Percentiles rank a stretch among this genome's conserved stretches.
These are phyloP conservation scores for Madurella mycetomatis DNA, from an alignment of 2,329 filamentous ascomycete species.

Conservation along the genomic window DNA sequence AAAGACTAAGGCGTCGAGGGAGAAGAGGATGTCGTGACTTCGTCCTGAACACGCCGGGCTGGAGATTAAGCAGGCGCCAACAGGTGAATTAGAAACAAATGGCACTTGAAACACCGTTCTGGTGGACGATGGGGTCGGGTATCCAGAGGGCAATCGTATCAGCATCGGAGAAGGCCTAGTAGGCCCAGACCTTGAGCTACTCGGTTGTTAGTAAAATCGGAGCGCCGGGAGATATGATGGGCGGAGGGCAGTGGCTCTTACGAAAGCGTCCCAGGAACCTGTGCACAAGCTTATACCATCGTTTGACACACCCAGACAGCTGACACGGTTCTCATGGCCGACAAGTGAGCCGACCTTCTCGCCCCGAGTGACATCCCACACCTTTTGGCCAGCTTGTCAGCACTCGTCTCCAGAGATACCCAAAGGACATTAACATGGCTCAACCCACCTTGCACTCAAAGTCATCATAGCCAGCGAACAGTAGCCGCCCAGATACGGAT, in stretches of 20 bases:
- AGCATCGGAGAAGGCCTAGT: slow-evolving; percentile 41
- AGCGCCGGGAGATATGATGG: background rate
- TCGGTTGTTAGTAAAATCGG: slow-evolving; percentile 25
- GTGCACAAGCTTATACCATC: slow-evolving; percentile 99
- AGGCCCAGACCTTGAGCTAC: slow-evolving; percentile 85
- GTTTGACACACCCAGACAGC: slow-evolving; percentile 97
- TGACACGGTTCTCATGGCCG: slow-evolving; percentile 97
- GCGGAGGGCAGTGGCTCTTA: slow-evolving; percentile 49
- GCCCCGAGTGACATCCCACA: slow-evolving; percentile 95
- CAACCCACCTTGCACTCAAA: slow-evolving; percentile 93
- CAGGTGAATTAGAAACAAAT: slow-evolving; percentile 35
- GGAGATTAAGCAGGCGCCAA: slow-evolving; percentile 37
- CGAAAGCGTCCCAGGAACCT: slow-evolving; percentile 98
- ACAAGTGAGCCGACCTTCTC: slow-evolving; percentile 96
- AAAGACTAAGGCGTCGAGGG: background rate
- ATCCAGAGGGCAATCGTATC: slow-evolving; percentile 26
- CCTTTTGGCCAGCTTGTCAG: slow-evolving; percentile 49
- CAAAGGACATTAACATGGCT: background rate
- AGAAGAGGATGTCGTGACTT: slow-evolving; percentile 42
- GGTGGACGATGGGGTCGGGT: slow-evolving; percentile 25
- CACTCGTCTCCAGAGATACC: background rate
- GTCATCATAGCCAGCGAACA: slow-evolving; percentile 97
- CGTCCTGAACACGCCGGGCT: slow-evolving; percentile 42
- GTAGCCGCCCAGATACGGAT: slow-evolving; percentile 87
- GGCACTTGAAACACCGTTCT: slow-evolving; percentile 26